Base-by-base conservation (phyloP, 1,139 yeast genomes). In the Pichia sp. region DNA sequence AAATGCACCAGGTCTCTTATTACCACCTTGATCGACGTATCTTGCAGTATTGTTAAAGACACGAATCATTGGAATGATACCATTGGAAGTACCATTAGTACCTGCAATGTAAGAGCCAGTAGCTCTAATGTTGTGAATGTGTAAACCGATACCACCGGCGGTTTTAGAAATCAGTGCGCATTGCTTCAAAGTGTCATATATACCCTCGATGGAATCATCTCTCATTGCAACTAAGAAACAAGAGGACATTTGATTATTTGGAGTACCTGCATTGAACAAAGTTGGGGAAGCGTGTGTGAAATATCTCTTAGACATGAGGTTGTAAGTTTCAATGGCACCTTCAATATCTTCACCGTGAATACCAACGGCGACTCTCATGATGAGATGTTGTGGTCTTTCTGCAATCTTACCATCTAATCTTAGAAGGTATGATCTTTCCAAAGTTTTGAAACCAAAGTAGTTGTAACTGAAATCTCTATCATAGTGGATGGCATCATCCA, bases 21-120 rank as follows among this genome's bases (percentile, higher is more conserved):
- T 74, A 41, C 80, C 80, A 53, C 80, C 80, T 59, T 74, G 80
- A 48, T 74, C 80, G 22, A 74, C 80, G 48, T 74, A 74, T 51
- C 78, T 63, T 19, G 80, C 80, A 26, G 80, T 73, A 51, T 71
- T 70, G 58, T 74, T 74, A 58, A 72, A 74, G 16, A 74, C 79
- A 47, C 78, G 62, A 27, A 73, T 63, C 79, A 74, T 74, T 22
- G 80, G 80, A 42, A 74, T 72, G 37, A 74, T 61, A 41, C 80
- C 80, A 47, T 66, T 72, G 14, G 79, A 72, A 16, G 73, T 67
- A 45, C 80, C 80, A 48, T 72, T 72, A 8, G 78, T 69, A 47
- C 76, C 73, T 39, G 77, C 69, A 47, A 74, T 74, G 46, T 66
- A 67, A 17, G 78, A 67, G 25, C 79, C 79, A 32, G 69, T 63